Base-by-base conservation (phyloP, 2,329 filamentous ascomycete species). In the Aspergillus sp. region DNA sequence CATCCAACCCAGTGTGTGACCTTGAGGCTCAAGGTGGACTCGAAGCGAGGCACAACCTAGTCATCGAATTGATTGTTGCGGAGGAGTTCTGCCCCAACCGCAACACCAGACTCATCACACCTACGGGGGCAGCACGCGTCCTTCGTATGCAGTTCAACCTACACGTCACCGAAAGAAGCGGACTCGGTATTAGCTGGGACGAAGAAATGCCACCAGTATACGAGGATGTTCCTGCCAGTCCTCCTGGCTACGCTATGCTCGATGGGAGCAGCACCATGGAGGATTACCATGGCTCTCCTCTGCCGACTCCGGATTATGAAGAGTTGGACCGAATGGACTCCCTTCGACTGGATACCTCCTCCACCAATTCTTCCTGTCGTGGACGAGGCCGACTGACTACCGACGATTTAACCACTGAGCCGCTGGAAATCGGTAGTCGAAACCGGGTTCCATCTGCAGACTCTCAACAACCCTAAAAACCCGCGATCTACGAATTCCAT, bases 121-220 rank as follows among this genome's bases (percentile, higher is more conserved):
- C 93, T 50, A 97, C 93, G 0, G 93, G 93, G 60, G 90, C 92
- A 2, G 95, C 93, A 0, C 86, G 93, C 62, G 93, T 98, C 52
- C 81, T 99, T 60, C 85, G 93, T 64, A 97, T 96, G 84, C 91
- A 96, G 73, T 98, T 97, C 79, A 86, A 85, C 67, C 82, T 95
- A 53, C 80, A 86, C 57, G 83, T 98, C 55, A 97, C 93, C 4
- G 90, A 96, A 77, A 85, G 90, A 59, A 85, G 85, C 19, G 93
- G 93, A 17, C 84, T 96, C 71, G 93, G 93, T 51, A 93, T 99
- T 67, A 91, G 90, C 66, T 99, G 95, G 93, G 93, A 98, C 66
- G 93, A 97, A 76, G 93, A 99, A 79, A 87, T 90, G 69, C 93
- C 93, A 12, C 93, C 93, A 1, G 85, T 96, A 65, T 99, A 99